phyloP scores from a whole-genome alignment of 78 protist genomes.

The Diacronema lutheri region DNA sequence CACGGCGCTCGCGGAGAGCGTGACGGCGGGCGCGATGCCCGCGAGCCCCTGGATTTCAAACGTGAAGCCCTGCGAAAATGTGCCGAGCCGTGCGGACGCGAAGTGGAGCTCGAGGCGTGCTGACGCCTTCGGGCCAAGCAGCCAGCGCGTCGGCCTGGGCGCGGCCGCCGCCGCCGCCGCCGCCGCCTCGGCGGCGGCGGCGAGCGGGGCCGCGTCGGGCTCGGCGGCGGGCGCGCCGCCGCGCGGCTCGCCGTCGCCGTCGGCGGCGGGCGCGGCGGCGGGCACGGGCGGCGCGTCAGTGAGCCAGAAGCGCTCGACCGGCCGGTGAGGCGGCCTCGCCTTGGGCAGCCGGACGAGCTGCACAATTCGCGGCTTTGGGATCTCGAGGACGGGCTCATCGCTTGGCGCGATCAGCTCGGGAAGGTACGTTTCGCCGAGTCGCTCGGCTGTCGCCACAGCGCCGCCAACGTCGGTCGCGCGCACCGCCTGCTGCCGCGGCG shows the following conservation, averaged over 20 bases:
- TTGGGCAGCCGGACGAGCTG: not conserved
- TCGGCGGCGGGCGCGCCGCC: not conserved
- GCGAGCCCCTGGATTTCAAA: constrained; percentile 34
- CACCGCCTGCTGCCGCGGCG: too few species aligned
- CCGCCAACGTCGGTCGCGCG: too few species aligned
- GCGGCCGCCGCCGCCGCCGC: not conserved
- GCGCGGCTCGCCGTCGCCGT: too few species aligned
- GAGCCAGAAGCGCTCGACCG: too few species aligned
- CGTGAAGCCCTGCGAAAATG: not conserved
- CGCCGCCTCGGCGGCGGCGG: not conserved
- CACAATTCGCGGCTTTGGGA: not conserved
- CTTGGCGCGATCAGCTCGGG: not conserved
- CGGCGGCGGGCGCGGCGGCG: not conserved
- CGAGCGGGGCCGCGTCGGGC: not conserved
- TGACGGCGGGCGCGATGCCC: not conserved
- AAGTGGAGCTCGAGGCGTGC: not conserved
- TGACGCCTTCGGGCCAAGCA: not conserved
- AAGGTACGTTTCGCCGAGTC: not conserved
- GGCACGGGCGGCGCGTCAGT: not conserved
- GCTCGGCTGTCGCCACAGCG: not conserved
- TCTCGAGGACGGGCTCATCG: not conserved
- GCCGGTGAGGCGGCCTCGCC: too few species aligned
- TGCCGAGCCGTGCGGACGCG: not conserved
- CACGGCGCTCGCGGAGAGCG: not conserved
- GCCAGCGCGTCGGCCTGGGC: constrained; percentile 14